These are phyloP conservation scores for Bipolaris bicolor DNA, from an alignment of 2,329 filamentous ascomycete genomes.

Conservation along the genomic window DNA sequence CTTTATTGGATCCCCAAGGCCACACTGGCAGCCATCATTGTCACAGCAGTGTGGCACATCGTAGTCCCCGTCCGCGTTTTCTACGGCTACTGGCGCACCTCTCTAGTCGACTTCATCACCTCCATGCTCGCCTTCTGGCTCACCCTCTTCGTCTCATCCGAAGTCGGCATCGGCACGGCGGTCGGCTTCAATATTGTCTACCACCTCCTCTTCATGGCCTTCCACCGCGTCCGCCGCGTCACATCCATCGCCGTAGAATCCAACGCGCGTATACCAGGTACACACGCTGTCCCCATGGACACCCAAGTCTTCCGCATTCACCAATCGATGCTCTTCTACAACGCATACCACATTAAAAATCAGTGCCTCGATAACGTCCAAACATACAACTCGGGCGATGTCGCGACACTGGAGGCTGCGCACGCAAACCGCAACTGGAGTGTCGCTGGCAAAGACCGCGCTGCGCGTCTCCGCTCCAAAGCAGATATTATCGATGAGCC, in stretches of 20 bases:
- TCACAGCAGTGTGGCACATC: constrained; percentile 68
- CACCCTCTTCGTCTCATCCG: constrained; percentile 65
- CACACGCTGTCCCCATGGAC: constrained; percentile 51
- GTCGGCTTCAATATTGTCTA: constrained; percentile 60
- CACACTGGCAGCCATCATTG: constrained; percentile 69
- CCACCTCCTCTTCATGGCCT: constrained; percentile 64
- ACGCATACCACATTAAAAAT: constrained; percentile 61
- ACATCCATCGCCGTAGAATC: constrained; percentile 20
- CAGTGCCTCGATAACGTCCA: constrained; percentile 59
- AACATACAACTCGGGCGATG: constrained; percentile 52
- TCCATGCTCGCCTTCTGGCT: constrained; percentile 70
- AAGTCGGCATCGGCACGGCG: constrained; percentile 64
- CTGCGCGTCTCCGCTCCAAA: constrained; percentile 54
- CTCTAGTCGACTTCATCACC: constrained; percentile 68
- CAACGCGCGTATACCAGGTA: constrained; percentile 14
- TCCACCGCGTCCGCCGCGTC: constrained; percentile 51
- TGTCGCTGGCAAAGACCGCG: constrained; percentile 57
- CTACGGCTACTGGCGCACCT: constrained; percentile 69
- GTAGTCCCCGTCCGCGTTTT: constrained; percentile 65
- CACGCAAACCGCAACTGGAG: constrained; percentile 60
- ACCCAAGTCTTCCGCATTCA: constrained; percentile 63
- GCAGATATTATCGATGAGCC: constrained; percentile 42
- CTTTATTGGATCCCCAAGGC: constrained; percentile 73
- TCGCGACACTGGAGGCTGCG: constrained; percentile 45
- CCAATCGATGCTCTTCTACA: constrained; percentile 66